These are phyloP conservation scores for Cornus suecica DNA, from an alignment of 148 eudicot genomes.

Conservation along the genomic window DNA sequence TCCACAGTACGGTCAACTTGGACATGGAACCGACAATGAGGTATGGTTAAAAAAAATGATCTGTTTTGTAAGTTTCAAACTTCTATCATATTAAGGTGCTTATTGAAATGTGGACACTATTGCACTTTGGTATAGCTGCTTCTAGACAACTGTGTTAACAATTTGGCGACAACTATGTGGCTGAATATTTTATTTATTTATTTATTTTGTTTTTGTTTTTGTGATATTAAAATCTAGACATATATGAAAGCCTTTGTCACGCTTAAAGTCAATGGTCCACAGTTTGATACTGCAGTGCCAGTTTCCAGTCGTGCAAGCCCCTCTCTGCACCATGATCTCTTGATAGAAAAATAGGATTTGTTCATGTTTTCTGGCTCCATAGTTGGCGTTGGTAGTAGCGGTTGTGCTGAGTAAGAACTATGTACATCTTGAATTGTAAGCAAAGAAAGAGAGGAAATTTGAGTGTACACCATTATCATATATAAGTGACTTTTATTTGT, in stretches of 20 bases:
- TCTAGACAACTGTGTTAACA: neutral
- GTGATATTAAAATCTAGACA: neutral
- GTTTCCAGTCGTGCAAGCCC: neutral
- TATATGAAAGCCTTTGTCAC: neutral
- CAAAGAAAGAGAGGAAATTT: neutral
- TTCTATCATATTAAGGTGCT: neutral
- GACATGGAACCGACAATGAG: slow-evolving; percentile 98
- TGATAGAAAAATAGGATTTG: neutral
- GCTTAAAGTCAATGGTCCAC: neutral
- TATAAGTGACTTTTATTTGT: too few species aligned
- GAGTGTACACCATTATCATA: neutral
- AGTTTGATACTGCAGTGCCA: neutral
- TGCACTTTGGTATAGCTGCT: too few species aligned
- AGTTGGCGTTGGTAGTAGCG: neutral
- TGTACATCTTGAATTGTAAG: neutral
- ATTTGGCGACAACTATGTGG: neutral
- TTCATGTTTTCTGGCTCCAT: neutral
- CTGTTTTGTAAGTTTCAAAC: neutral
- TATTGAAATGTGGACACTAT: neutral
- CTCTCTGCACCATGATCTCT: neutral
- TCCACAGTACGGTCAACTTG: slow-evolving; percentile 99
- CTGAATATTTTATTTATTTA: neutral
- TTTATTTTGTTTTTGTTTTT: neutral
- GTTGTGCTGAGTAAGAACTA: neutral
- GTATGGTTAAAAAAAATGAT: slow-evolving; percentile 27